Conservation (phyloP, 768 basidiomycete genomes). For the Lentinula boryana region DNA sequence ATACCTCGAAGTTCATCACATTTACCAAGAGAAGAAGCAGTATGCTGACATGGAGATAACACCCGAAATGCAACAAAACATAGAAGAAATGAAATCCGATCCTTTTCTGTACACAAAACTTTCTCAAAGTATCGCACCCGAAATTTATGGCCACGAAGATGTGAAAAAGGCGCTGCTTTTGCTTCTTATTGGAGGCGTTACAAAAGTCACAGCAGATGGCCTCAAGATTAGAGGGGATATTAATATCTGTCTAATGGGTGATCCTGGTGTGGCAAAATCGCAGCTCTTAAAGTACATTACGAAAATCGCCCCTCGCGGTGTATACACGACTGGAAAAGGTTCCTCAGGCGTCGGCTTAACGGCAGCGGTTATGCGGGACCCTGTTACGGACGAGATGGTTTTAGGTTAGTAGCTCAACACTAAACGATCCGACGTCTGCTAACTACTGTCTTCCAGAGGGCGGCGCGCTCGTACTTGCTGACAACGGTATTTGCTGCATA, state of each 20-base stretch:
- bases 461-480: conserved; percentile 96
- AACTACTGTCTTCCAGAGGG: conserved; percentile 61
- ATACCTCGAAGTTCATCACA: conserved; percentile 86
- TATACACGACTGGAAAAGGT: conserved; percentile 98
- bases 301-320: conserved; percentile 94
- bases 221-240: conserved; percentile 99
- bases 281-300: conserved; percentile 97
- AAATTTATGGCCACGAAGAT: conserved; percentile 96
- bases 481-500: conserved; percentile 99
- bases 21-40: conserved; percentile 95
- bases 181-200: conserved; percentile 92
- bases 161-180: conserved; percentile 95
- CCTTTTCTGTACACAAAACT: conserved; percentile 82
- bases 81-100: conserved; percentile 65
- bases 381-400: conserved; percentile 99
- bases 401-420: conserved; percentile 55
- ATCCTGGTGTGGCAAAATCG: conserved; percentile 98
- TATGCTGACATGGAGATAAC: conserved; percentile 94
- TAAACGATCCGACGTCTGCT: neutral
- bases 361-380: conserved; percentile 98
- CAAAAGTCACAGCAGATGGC: conserved; percentile 92
- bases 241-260: conserved; percentile 98
- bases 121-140: conserved; percentile 92
- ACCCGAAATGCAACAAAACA: conserved; percentile 66
- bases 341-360: conserved; percentile 98